Conservation (phyloP, 345 rosid genomes). For the Euphorbia pulcherrima region DNA sequence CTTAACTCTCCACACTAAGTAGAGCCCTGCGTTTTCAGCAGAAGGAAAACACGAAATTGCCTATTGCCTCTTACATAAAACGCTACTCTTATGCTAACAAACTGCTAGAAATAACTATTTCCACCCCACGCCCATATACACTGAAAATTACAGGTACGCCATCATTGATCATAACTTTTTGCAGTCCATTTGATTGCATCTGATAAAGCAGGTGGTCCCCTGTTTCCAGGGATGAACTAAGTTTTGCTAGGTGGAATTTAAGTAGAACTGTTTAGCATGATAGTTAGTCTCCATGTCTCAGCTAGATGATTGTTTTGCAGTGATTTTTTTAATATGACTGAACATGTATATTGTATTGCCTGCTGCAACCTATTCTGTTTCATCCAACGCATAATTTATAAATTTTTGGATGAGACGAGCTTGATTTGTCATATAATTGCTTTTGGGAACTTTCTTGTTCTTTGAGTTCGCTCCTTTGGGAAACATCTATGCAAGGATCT, state of each 20-base stretch:
- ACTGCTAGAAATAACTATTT: too few relatives aligned
- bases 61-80: too few relatives aligned
- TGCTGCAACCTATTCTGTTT: neutral
- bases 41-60: too few relatives aligned
- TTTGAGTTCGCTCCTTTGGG: neutral
- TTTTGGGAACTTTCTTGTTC: neutral
- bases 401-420: neutral
- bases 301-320: neutral
- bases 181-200: neutral
- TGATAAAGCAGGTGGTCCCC: neutral
- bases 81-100: too few relatives aligned
- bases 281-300: neutral
- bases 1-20: too few relatives aligned
- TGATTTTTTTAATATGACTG: neutral
- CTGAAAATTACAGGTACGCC: neutral
- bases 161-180: neutral
- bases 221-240: neutral
- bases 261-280: constrained; percentile 1
- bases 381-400: neutral
- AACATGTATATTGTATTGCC: neutral
- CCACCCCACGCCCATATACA: too few relatives aligned
- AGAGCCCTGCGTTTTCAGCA: too few relatives aligned
- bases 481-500: neutral
- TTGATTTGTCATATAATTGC: neutral
- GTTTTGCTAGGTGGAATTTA: neutral